These are phyloP conservation scores for Solanum chilense DNA, from an alignment of 257 asterid genomes.

Conservation along the genomic window DNA sequence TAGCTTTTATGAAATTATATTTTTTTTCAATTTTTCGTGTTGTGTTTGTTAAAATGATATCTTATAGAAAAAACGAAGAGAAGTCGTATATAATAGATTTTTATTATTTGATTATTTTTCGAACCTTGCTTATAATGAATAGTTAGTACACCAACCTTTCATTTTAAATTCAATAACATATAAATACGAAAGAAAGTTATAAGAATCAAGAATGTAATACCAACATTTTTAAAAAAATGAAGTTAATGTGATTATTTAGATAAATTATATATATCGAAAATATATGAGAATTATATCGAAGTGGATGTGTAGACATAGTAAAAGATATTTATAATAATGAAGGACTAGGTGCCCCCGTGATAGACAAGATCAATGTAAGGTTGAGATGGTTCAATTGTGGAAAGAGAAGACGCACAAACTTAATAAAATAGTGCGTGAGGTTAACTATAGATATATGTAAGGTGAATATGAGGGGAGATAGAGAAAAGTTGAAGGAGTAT, in stretches of 20 bases:
- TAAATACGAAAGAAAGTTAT: neutral
- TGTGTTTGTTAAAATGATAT: neutral
- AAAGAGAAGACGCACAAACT: neutral
- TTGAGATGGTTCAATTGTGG: neutral
- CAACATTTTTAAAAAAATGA: too few species aligned
- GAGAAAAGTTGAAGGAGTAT: neutral
- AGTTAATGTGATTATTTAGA: neutral
- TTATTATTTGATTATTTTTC: neutral
- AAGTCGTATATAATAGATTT: neutral
- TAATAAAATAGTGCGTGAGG: neutral
- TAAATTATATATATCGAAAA: neutral
- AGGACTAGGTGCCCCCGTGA: neutral
- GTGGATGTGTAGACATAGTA: neutral
- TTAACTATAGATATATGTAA: neutral
- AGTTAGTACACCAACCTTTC: neutral
- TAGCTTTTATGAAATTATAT: neutral
- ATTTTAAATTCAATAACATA: neutral
- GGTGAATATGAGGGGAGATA: neutral
- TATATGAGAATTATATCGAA: neutral
- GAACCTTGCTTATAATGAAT: neutral
- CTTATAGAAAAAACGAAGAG: neutral
- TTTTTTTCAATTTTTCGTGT: neutral
- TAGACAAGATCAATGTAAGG: neutral
- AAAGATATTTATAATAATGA: neutral
- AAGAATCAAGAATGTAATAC: too few species aligned